Conservation (phyloP, 129 eudicot genomes). For the Sambucus nigra region DNA sequence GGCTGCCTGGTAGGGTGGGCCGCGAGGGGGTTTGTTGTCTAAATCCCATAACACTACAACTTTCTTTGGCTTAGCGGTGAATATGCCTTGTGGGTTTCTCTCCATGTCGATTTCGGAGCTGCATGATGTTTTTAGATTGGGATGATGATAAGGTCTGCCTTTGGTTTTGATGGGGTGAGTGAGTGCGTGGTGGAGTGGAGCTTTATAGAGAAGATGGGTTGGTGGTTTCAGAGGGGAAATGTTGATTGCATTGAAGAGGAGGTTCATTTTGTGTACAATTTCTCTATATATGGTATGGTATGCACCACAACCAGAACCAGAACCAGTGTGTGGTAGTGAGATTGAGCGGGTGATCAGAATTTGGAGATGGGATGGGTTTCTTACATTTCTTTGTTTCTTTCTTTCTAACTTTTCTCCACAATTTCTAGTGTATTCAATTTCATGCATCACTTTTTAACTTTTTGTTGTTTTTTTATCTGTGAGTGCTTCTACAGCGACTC, state of each 20-base stretch:
- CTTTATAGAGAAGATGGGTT: not conserved
- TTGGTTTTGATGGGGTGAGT: slow-evolving; percentile 5
- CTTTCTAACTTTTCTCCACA: no score
- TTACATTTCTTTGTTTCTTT: no score
- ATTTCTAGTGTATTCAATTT: no score
- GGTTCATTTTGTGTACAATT: slow-evolving; percentile 19
- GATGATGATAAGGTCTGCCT: not conserved
- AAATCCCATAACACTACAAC: slow-evolving; percentile 88
- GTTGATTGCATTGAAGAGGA: slow-evolving; percentile 23
- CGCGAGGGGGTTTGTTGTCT: slow-evolving; percentile 96
- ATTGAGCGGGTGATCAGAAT: no score
- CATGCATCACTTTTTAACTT: no score
- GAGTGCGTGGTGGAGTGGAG: not conserved
- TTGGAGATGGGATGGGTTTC: no score
- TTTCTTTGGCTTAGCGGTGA: slow-evolving; percentile 57
- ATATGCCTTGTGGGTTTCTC: slow-evolving; percentile 38
- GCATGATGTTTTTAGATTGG: not conserved
- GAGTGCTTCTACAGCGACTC: no score
- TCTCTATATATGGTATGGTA: not conserved
- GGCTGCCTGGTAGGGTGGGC: slow-evolving; percentile 91
- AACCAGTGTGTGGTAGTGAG: not conserved
- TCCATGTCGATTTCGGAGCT: slow-evolving; percentile 77
- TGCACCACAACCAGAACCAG: not conserved
- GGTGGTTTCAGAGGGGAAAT: slow-evolving; percentile 16
- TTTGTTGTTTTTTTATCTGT: no score